Percentiles rank a stretch among this genome's conserved stretches.
Evolutionary conservation across 805 yeast species (phyloP).

Genomic region (Candida berthetii): DNA sequence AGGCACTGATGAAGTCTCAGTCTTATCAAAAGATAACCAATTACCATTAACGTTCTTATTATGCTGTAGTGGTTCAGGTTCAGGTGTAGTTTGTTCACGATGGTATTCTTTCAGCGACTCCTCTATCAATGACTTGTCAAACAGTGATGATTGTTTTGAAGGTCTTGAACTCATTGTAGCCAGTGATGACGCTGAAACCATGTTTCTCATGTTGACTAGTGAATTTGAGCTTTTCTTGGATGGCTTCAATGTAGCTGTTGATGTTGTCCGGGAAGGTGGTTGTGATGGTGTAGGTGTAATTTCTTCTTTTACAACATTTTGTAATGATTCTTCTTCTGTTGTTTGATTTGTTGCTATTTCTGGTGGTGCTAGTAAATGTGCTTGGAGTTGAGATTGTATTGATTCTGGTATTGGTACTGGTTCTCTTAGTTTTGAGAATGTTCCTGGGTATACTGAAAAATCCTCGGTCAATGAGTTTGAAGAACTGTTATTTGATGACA

Average conservation of each 20-base stretch:
- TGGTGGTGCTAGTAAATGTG: not conserved
- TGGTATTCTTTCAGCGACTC: constrained; percentile 13
- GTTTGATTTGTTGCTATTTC: too few species aligned
- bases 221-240: not conserved
- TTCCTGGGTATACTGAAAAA: constrained; percentile 6
- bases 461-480: constrained; percentile 12
- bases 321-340: too few species aligned
- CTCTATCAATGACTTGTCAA: constrained; percentile 18
- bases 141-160: constrained; percentile 7
- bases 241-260: not conserved
- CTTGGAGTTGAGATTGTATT: not conserved
- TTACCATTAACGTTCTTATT: not conserved
- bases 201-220: not conserved
- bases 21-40: constrained; percentile 4
- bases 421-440: constrained; percentile 5
- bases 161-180: not conserved
- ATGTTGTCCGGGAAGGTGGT: not conserved
- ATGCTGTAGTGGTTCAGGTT: too few species aligned
- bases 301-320: too few species aligned
- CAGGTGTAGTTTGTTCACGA: not conserved
- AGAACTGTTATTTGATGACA: constrained; percentile 21
- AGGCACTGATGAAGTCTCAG: not conserved
- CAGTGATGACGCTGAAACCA: not conserved
- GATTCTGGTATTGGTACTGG: constrained; percentile 1
- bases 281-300: not conserved